Evolutionary conservation across 768 basidiomycete species (phyloP).

Genomic region (Leucocoprinus leucothites): DNA sequence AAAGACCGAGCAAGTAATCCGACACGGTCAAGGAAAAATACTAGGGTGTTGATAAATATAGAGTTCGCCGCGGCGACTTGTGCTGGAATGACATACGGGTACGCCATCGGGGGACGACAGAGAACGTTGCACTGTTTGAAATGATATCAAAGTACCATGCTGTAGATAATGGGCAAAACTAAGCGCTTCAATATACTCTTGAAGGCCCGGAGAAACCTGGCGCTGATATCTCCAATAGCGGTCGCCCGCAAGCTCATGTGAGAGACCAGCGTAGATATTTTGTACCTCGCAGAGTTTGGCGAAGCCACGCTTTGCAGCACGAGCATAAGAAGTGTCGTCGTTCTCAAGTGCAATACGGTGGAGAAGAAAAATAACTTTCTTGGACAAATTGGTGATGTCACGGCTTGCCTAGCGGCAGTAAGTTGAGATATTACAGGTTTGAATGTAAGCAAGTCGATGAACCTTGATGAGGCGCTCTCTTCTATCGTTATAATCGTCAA

Average conservation of each 20-base stretch:
- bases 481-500: conserved; percentile 84
- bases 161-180: conserved; percentile 87
- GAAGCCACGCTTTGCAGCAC: conserved; percentile 49
- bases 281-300: conserved; percentile 69
- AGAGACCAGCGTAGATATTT: conserved; percentile 57
- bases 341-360: conserved; percentile 60
- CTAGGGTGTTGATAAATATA: conserved; percentile 35
- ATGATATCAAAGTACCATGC: conserved; percentile 63
- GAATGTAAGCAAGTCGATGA: conserved; percentile 9
- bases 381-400: conserved; percentile 88
- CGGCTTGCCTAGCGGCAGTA: conserved; percentile 57
- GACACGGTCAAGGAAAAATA: conserved; percentile 72
- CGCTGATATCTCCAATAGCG: conserved; percentile 77
- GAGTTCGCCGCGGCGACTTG: background rate
- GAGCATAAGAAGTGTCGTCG: conserved; percentile 19
- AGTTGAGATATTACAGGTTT: background rate
- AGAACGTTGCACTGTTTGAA: conserved; percentile 60
- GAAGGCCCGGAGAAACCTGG: conserved; percentile 75
- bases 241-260: conserved; percentile 59
- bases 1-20: conserved; percentile 90
- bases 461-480: conserved; percentile 92
- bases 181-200: conserved; percentile 95
- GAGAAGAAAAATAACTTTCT: conserved; percentile 90
- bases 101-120: conserved; percentile 59
- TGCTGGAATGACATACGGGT: conserved; percentile 47